phyloP scores from a whole-genome alignment of 2,329 filamentous ascomycete species.

The Tolypocladium tropicale region DNA sequence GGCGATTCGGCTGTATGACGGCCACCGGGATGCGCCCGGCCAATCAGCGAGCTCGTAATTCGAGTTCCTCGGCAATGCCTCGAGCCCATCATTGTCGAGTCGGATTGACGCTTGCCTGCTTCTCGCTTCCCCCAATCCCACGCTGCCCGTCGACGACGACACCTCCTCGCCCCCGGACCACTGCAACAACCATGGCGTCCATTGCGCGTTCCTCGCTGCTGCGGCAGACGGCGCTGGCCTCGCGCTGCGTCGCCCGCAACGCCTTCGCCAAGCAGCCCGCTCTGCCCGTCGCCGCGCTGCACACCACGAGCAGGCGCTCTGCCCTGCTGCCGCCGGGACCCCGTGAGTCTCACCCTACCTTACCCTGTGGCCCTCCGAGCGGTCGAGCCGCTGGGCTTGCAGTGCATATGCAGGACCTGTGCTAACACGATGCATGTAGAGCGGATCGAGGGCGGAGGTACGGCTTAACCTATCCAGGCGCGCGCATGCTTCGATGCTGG shows the following conservation, averaged over 20 bases:
- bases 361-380: neutral
- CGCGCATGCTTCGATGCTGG: neutral
- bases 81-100: slow-evolving; percentile 7
- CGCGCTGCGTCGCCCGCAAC: slow-evolving; percentile 24
- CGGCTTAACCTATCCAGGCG: slow-evolving; percentile 8
- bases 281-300: slow-evolving; percentile 67
- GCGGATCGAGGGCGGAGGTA: slow-evolving; percentile 66
- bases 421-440: slow-evolving; percentile 47
- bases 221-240: slow-evolving; percentile 38
- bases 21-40: slow-evolving; percentile 16
- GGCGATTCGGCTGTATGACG: slow-evolving; percentile 14
- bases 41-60: slow-evolving; percentile 37
- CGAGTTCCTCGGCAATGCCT: slow-evolving; percentile 40
- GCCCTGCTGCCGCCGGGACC: slow-evolving; percentile 76
- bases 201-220: slow-evolving; percentile 44
- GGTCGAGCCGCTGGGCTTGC: neutral
- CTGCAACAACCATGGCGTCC: slow-evolving; percentile 37
- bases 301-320: slow-evolving; percentile 67
- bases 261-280: slow-evolving; percentile 21
- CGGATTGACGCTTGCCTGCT: neutral
- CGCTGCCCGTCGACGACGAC: neutral
- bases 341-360: slow-evolving; percentile 46
- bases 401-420: neutral
- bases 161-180: neutral
- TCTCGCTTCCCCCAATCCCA: neutral